Base-by-base conservation (phyloP, 2,329 filamentous ascomycete species). In the Penicillium frequentans region DNA sequence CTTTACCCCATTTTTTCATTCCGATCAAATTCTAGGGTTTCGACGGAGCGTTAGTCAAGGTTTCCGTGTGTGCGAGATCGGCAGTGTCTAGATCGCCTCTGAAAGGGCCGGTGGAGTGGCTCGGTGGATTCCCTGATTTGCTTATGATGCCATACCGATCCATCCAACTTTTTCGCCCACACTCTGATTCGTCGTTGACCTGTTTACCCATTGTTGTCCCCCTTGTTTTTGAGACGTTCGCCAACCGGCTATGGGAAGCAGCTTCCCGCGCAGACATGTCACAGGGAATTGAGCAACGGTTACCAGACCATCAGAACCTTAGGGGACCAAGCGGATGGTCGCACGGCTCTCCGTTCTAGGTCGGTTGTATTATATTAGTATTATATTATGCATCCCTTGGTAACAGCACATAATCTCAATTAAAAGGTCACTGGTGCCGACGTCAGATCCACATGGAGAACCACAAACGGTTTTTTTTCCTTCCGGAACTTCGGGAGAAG, bases 371-470 rank as follows among this genome's bases (percentile, higher is more conserved):
- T 26, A 31, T 23, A 31, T 23, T 23, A 23, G 21, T 23, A n/a
- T n/a, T n/a, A 19, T 19, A 19, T 19, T 19, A 19, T 19, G 19
- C 19, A 19, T 19, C 19, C 19, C 19, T 6, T 19, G 8, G 16
- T 37, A 37, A 37, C 35, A 39, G 8, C 16, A 19, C 10, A 39
- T 21, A 10, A 39, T n/a, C 16, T 26, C 24, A 26, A 19, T 19
- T 6, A 42, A 19, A 42, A 10, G 35, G 35, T 19, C 35, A 42
- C 6, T 23, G 5, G 13, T 50, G 19, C 39, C 53, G 60, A 69
- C 65, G 65, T 68, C 66, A 69, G 60, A 58, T 64, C 67, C 67
- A 69, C 67, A 68, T 68, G 66, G 33, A 50, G 48, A 50, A 42
- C 48, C 48, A 49, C 31, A 26, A 48, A 50, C 45, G 26, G 24